Evolutionary conservation across 306 rosid species (phyloP).

Genomic region (Lagenaria siceraria): DNA sequence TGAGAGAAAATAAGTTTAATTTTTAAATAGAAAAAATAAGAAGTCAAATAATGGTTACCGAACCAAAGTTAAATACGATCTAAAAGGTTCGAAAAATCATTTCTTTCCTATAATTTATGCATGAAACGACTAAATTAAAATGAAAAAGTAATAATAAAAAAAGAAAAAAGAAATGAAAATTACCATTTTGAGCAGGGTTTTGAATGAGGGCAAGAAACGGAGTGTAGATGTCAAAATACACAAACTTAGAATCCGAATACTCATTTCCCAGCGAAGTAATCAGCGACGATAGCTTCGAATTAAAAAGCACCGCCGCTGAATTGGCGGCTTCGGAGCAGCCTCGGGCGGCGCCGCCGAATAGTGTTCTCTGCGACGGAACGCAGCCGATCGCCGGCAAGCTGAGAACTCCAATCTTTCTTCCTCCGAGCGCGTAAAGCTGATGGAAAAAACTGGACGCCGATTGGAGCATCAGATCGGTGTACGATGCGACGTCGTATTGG

Average conservation of each 20-base stretch:
- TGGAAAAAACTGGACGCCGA: conserved; percentile 38
- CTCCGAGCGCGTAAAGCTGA: conserved; percentile 55
- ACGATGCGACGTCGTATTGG: conserved; percentile 30
- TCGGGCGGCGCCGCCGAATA: conserved; percentile 29
- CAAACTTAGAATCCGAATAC: conserved; percentile 37
- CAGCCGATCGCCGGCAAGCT: conserved; percentile 49
- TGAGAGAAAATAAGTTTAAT: too few species aligned
- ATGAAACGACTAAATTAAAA: too few species aligned
- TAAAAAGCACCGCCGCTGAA: conserved; percentile 45
- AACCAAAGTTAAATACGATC: too few species aligned
- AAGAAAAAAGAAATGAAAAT: not conserved
- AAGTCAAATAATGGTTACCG: too few species aligned
- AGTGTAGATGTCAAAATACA: conserved; percentile 44
- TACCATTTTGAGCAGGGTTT: conserved; percentile 44
- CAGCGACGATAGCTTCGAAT: conserved; percentile 35
- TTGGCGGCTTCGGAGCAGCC: conserved; percentile 34
- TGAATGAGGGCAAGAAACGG: conserved; percentile 24
- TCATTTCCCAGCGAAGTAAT: conserved; percentile 14
- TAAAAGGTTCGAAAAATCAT: too few species aligned
- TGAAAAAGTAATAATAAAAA: not conserved
- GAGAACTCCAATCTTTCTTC: conserved; percentile 46
- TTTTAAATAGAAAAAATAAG: too few species aligned
- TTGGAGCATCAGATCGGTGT: conserved; percentile 43
- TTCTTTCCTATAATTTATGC: too few species aligned
- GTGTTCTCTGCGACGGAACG: conserved; percentile 53